These are phyloP conservation scores for Yamadazyma sp. DNA, from an alignment of 1,139 yeast genomes.

Conservation along the genomic window DNA sequence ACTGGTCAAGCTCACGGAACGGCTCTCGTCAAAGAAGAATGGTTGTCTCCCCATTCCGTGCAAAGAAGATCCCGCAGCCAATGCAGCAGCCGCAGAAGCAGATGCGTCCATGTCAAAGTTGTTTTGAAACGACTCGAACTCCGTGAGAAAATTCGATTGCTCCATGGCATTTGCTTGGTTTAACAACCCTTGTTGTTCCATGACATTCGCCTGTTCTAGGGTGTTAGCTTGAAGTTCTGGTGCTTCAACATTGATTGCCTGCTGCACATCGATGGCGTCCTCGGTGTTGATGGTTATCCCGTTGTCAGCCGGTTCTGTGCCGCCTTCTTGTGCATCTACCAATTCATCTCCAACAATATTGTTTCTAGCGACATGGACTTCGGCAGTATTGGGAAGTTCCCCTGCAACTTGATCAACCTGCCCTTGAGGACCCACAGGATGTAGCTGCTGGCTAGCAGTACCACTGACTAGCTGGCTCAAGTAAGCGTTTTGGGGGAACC, in stretches of 20 bases:
- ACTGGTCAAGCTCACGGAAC: slow-evolving; percentile 30
- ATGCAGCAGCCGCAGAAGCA: slow-evolving; percentile 18
- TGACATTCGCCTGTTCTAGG: background rate
- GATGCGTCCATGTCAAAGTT: slow-evolving; percentile 14
- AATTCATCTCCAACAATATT: background rate
- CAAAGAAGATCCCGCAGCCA: slow-evolving; percentile 12
- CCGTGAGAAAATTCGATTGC: slow-evolving; percentile 11
- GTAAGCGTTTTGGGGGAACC: background rate
- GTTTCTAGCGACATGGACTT: background rate
- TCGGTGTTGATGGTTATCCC: slow-evolving; percentile 1
- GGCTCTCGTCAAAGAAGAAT: slow-evolving; percentile 21
- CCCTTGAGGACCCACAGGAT: background rate
- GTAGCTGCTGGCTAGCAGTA: background rate
- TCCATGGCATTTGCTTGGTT: slow-evolving; percentile 1
- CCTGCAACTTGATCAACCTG: background rate
- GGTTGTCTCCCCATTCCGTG: slow-evolving; percentile 1
- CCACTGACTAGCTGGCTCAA: background rate
- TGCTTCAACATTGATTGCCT: background rate
- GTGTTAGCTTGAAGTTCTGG: background rate
- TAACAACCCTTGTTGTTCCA: background rate
- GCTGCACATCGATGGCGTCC: background rate
- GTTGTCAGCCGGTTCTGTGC: too few species aligned
- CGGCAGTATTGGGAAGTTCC: background rate
- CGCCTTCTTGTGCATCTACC: background rate
- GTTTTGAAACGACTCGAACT: slow-evolving; percentile 17